A percentile compares a stretch with the other conserved stretches of the same genome.
Evolutionary conservation across 192 early-diverging fungal genomes (phyloP).

Genomic region (Coemansia pectinata): DNA sequence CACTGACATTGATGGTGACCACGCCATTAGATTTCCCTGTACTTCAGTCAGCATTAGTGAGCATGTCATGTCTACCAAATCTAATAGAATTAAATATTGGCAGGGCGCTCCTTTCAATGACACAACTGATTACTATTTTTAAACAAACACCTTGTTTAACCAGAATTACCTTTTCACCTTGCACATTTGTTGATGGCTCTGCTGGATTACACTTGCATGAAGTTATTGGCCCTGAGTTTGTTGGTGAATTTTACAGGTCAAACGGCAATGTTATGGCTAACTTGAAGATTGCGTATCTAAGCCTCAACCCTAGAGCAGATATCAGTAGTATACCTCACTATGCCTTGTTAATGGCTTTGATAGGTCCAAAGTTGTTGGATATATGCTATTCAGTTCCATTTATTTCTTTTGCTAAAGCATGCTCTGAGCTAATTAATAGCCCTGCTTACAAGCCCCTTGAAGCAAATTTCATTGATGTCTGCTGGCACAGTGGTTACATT

Average conservation of each 20-base stretch:
- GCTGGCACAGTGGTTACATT: not conserved
- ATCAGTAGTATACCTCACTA: not conserved
- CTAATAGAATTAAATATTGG: not conserved
- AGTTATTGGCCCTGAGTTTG: not conserved
- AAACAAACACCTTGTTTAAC: not conserved
- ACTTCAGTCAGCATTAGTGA: not conserved
- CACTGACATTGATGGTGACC: not conserved
- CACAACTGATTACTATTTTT: not conserved
- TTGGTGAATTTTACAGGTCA: too few species aligned
- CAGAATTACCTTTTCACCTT: not conserved
- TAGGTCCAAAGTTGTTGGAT: not conserved
- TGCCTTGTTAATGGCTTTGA: not conserved
- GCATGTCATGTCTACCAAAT: not conserved
- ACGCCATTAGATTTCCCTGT: not conserved
- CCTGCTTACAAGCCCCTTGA: not conserved
- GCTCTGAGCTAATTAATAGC: not conserved
- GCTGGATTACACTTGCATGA: not conserved
- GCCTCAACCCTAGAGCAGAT: too few species aligned
- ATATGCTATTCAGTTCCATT: not conserved
- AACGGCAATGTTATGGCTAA: not conserved
- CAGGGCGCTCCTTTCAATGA: not conserved
- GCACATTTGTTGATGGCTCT: not conserved
- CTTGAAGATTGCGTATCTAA: not conserved
- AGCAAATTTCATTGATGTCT: not conserved
- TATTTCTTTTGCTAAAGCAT: not conserved